phyloP scores from a whole-genome alignment of 2,329 filamentous ascomycete genomes.

The Pseudogymnoascus sp. region DNA sequence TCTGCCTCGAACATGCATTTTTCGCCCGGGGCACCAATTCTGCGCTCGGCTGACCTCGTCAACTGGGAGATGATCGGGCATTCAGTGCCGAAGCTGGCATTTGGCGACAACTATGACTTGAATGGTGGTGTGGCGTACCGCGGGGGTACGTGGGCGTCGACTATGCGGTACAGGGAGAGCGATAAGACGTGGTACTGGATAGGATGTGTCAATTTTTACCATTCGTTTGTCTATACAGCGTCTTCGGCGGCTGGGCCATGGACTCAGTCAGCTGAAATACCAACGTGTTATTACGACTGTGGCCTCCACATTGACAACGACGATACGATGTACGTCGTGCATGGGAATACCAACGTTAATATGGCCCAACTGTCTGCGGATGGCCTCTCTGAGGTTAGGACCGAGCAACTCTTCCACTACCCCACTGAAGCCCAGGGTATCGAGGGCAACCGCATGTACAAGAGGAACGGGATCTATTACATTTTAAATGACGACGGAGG shows the following conservation, averaged over 20 bases:
- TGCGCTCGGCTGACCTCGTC: constrained; percentile 47
- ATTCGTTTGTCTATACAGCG: constrained; percentile 47
- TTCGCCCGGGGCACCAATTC: constrained; percentile 48
- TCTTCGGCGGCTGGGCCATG: constrained; percentile 35
- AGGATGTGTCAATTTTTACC: constrained; percentile 43
- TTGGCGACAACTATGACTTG: constrained; percentile 41
- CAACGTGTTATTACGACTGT: constrained; percentile 48
- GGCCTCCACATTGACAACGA: constrained; percentile 50
- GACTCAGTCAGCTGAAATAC: constrained; percentile 16
- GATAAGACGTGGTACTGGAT: constrained; percentile 48
- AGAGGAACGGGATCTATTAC: constrained; percentile 47
- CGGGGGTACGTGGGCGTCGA: constrained; percentile 49
- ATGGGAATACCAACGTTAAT: constrained; percentile 41
- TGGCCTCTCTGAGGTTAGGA: constrained; percentile 38
- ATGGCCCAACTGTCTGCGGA: constrained; percentile 46
- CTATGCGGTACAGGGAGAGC: constrained; percentile 42
- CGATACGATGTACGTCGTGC: constrained; percentile 50
- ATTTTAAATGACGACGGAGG: constrained; percentile 43
- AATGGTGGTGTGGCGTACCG: constrained; percentile 39
- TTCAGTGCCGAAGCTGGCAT: constrained; percentile 38
- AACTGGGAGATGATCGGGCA: constrained; percentile 43
- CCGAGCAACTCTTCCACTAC: constrained; percentile 37
- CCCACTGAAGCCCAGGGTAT: constrained; percentile 31
- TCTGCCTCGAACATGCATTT: constrained; percentile 49
- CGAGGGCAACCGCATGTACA: constrained; percentile 49